phyloP scores from a whole-genome alignment of 441 rosid genomes.

The Euphorbia corollata region DNA sequence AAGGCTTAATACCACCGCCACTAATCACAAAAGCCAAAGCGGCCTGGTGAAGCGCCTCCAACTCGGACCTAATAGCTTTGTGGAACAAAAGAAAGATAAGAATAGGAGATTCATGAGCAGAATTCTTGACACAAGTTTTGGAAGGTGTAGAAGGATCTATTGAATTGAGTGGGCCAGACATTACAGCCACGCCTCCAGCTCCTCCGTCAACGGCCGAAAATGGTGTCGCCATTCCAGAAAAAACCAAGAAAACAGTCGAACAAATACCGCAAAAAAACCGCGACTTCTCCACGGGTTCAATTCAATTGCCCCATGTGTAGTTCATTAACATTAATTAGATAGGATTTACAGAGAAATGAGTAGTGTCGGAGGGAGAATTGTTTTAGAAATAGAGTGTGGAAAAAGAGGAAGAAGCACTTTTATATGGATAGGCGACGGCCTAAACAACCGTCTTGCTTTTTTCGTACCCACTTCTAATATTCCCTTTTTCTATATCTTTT shows the following conservation, averaged over 20 bases:
- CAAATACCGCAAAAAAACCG: background rate
- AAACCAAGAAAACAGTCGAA: background rate
- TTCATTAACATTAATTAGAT: background rate
- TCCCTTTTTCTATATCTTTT: conserved; percentile 2
- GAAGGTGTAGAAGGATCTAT: conserved; percentile 40
- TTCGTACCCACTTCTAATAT: background rate
- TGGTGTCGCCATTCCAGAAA: conserved; percentile 45
- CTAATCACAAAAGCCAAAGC: conserved; percentile 47
- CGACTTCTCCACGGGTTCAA: background rate
- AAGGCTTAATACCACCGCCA: conserved; percentile 37
- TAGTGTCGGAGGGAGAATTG: background rate
- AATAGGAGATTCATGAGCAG: conserved; percentile 50
- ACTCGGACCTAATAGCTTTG: conserved; percentile 59
- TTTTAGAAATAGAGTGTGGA: too few species aligned
- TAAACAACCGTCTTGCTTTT: background rate
- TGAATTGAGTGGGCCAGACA: conserved; percentile 44
- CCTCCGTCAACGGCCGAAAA: conserved; percentile 34
- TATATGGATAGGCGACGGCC: conserved; percentile 20
- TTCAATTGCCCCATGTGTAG: background rate
- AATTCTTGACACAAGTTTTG: conserved; percentile 35
- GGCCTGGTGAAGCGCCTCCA: conserved; percentile 54
- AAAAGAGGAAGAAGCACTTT: background rate
- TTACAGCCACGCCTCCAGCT: conserved; percentile 45
- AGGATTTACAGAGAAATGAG: background rate
- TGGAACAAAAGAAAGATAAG: conserved; percentile 65